Base-by-base conservation (phyloP, 345 rosid species). In the Melastoma malabathricum region DNA sequence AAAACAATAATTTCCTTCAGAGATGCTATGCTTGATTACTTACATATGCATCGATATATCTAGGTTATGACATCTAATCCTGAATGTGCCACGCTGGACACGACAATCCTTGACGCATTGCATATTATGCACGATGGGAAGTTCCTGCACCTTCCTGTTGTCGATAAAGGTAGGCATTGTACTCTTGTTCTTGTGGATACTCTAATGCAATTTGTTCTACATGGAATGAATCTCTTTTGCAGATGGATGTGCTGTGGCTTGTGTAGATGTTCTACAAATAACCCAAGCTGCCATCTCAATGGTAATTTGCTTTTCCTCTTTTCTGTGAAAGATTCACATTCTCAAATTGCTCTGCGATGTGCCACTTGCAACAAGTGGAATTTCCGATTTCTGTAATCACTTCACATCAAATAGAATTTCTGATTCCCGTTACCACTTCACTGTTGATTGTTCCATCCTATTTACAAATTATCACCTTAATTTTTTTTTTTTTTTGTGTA, bases 91-190 rank as follows among this genome's bases (percentile, higher is more conserved):
- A 72, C 73, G 10, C 9, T 93, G 13, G 99, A 88, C 59, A 81
- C 89, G 13, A 76, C 95, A 15, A 82, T 88, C 57, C 89, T 93
- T 23, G 99, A 93, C 15, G 97, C 97, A 14, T 71, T 88, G 75
- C 99, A 88, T 62, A 58, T 71, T 52, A 93, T 88, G 99, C 97
- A 93, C 65, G 97, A 85, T 27, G 97, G 97, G 46, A 93, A 93
- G 74, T 88, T 93, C 63, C 71, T 93, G 51, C 99, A 93, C 73
- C 97, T 93, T 61, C 99, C 99, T 1, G 84, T 93, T 23, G 18
- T 85, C 25, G 95, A 85, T 59, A 85, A 75, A 74, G 89, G 94
- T 82, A 43, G 51, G 64, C 51, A 34, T 23, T 55, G 15, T 52
- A 31, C 61, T 38, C 41, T 27, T 51, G 31, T 15, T 16, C 56